These are phyloP conservation scores for Colletotrichum endophyticum DNA, from an alignment of 2,329 filamentous ascomycete species.

Conservation along the genomic window DNA sequence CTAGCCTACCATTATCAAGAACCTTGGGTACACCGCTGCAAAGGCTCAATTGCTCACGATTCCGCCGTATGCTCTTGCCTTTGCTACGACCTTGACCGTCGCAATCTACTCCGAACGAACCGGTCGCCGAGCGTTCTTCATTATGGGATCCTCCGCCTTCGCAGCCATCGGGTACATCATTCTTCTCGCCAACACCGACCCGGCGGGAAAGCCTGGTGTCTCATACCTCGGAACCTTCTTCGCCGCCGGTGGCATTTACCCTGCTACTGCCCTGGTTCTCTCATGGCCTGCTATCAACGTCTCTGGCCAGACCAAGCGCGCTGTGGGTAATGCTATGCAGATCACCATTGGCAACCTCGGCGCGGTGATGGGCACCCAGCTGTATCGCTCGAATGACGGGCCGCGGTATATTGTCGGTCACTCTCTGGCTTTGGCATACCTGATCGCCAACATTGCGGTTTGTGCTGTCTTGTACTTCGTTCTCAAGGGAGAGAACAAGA, in stretches of 20 bases:
- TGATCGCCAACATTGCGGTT: slow-evolving; percentile 62
- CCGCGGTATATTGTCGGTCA: slow-evolving; percentile 72
- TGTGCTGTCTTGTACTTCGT: slow-evolving; percentile 57
- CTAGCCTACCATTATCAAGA: slow-evolving; percentile 57
- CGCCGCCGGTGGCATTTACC: slow-evolving; percentile 71
- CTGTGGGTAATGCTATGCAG: slow-evolving; percentile 72
- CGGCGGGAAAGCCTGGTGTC: slow-evolving; percentile 53
- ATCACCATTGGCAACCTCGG: slow-evolving; percentile 75
- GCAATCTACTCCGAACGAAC: slow-evolving; percentile 66
- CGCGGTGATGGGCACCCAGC: slow-evolving; percentile 71
- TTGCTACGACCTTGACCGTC: slow-evolving; percentile 60
- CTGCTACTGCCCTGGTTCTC: slow-evolving; percentile 65
- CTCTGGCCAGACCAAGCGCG: slow-evolving; percentile 72
- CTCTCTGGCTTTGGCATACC: slow-evolving; percentile 68
- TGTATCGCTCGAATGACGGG: slow-evolving; percentile 65
- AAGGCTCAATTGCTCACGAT: slow-evolving; percentile 64
- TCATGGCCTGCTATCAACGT: slow-evolving; percentile 78
- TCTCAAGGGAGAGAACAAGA: slow-evolving; percentile 62
- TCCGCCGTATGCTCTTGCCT: slow-evolving; percentile 68
- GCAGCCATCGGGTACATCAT: slow-evolving; percentile 68
- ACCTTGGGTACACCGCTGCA: slow-evolving; percentile 58
- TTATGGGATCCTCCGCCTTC: slow-evolving; percentile 61
- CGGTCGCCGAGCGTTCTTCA: slow-evolving; percentile 65
- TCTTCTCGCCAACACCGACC: slow-evolving; percentile 55
- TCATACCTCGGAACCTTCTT: slow-evolving; percentile 68